Evolutionary conservation across 805 yeast species (phyloP), one percentile per base, ranked within the genome.

Genomic region (Candida oleophila): DNA sequence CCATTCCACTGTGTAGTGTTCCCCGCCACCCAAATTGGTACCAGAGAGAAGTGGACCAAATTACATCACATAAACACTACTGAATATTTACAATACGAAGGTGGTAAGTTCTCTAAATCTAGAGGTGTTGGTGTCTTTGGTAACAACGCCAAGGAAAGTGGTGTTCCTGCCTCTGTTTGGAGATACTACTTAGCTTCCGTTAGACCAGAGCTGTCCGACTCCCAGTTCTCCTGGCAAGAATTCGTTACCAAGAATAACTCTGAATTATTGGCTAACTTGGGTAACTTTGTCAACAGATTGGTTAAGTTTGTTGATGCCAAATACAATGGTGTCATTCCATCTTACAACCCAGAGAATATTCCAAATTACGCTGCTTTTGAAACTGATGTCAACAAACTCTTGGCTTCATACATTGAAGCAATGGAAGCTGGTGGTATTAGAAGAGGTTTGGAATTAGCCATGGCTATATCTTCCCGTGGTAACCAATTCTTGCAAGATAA

Each of bases 1-100:
- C 97, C 98, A 28, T 94, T 94, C 89, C 99, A 94, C 65, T 87
- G 97, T 1, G 99, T 94, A 47, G 96, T 94, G 47, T 94, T 92
- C 89, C 99, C 99, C 49, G 84, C 95, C 38, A 73, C 96, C 22
- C 86, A 84, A 69, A 71, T 94, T 39, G 99, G 98, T 66, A 91
- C 99, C 15, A 69, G 77, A 16, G 92, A 92, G 47, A 60, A 76
- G 41, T 94, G 98, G 98, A 90, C 97, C 49, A 84, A 81, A 81
- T 76, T 91, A 55, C 88, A 89, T 61, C 96, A 91, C 67, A 71
- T 94, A 56, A 87, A 83, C 64, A 91, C 99, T 40, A 94, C 99
- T 11, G 99, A 92, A 71, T 94, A 94, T 64, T 76, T 94, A 61
- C 98, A 94, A 69, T 94, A 94, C 62, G 99, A 94, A 74, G 95